Percentiles rank a stretch among this genome's conserved stretches.
Conservation (phyloP, 768 basidiomycete genomes). For the Cystofilobasidium capitatum region DNA sequence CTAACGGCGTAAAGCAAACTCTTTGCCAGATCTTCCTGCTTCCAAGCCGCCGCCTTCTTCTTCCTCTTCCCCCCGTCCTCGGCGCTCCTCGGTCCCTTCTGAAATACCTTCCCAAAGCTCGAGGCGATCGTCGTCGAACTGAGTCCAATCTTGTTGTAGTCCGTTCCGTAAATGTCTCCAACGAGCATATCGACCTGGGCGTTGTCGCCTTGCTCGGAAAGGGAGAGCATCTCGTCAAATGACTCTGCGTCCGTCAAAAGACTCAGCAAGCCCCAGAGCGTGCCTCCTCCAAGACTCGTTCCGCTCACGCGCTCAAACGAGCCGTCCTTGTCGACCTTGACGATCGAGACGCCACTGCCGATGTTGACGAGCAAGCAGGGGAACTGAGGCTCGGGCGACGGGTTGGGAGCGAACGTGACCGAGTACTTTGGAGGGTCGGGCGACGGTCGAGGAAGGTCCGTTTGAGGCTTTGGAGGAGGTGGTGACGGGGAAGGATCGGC, state of each 20-base stretch:
- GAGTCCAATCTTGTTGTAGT: slow-evolving; percentile 86
- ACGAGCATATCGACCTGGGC: slow-evolving; percentile 94
- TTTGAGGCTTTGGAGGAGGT: slow-evolving; percentile 30
- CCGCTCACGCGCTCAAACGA: slow-evolving; percentile 93
- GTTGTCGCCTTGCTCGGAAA: slow-evolving; percentile 92
- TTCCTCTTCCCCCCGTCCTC: slow-evolving; percentile 42
- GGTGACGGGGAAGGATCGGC: slow-evolving; percentile 31
- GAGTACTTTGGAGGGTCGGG: slow-evolving; percentile 81
- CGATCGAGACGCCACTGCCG: slow-evolving; percentile 92
- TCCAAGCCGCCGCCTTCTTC: slow-evolving; percentile 69
- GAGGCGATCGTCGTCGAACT: slow-evolving; percentile 98
- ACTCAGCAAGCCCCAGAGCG: slow-evolving; percentile 90
- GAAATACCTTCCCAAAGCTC: slow-evolving; percentile 97
- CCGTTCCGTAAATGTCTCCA: slow-evolving; percentile 95
- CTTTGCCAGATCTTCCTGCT: slow-evolving; percentile 84
- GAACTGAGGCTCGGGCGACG: slow-evolving; percentile 60
- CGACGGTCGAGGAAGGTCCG: slow-evolving; percentile 65
- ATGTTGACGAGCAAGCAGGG: slow-evolving; percentile 97
- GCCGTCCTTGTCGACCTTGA: slow-evolving; percentile 93
- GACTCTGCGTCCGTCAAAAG: slow-evolving; percentile 86
- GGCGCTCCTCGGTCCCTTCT: slow-evolving; percentile 46
- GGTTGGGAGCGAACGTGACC: slow-evolving; percentile 75
- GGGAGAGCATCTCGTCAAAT: slow-evolving; percentile 94
- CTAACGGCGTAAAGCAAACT: slow-evolving; percentile 91
- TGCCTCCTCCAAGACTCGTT: slow-evolving; percentile 93